Base-by-base conservation (phyloP, 2,329 filamentous ascomycete genomes). In the Leptographium lundbergii region DNA sequence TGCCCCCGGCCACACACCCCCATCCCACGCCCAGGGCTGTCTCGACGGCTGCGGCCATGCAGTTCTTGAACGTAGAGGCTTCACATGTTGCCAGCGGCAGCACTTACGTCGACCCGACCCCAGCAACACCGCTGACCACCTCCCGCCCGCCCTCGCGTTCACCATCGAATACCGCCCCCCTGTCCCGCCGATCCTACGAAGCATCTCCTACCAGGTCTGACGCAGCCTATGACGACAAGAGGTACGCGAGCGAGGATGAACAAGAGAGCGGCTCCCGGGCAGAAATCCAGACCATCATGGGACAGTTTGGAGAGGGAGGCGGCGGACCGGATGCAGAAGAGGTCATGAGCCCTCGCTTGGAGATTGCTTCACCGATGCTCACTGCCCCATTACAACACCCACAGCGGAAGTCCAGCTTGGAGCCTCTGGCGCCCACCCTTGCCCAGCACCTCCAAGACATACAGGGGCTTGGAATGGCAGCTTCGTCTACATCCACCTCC, bases 211-310 rank as follows among this genome's bases (percentile, higher is more conserved):
- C 79, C 1, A 73, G 77, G 60, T 81, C 80, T 34, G 78, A 81
- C 65, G 74, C 74, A 34, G 78, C 72, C 7, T 79, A 81, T 62
- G 82, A 86, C 57, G 82, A 84, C 56, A 81, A 77, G 65, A 73
- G 73, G 61, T 78, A 78, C 58, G 65, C 76, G 42, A 85, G 78
- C 65, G 84, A 85, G 67, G 83, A 84, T 66, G 80, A 83, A 58
- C 80, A 82, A 25, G 85, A 91, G 54, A 81, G 81, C 56, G 84
- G 83, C 57, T 89, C 88, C 1, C 82, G 84, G 61, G 86, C 87
- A 6, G 94, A 99, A 74, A 96, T 99, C 61, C 89, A 96, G 72
- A 95, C 82, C 69, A 97, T 99, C 70, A 97, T 99, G 89, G 89
- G 90, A 63, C 94, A 97, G 72, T 97, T 97, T 66, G 86, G 87